phyloP scores from a whole-genome alignment of 177 flowering plant species.

The Vitis hybrid region DNA sequence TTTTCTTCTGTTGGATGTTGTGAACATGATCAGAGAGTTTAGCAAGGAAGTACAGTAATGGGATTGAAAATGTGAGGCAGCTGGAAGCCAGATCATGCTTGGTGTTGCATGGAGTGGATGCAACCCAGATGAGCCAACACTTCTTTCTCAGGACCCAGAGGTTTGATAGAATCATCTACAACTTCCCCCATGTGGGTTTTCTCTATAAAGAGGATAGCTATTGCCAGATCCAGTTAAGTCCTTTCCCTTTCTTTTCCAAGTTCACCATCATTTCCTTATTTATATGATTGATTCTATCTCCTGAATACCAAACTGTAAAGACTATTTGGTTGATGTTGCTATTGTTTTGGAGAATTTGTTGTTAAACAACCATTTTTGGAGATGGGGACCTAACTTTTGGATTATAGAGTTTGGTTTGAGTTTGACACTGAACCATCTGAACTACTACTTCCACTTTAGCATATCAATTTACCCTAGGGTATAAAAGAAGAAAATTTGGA shows the following conservation, averaged over 20 bases:
- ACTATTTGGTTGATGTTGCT: too few species aligned
- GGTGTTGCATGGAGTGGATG: slow-evolving; percentile 48
- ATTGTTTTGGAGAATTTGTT: too few species aligned
- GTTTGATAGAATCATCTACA: slow-evolving; percentile 46
- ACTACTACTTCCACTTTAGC: too few species aligned
- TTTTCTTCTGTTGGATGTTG: not conserved
- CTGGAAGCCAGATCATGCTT: slow-evolving; percentile 39
- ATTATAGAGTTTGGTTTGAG: too few species aligned
- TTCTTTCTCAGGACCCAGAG: slow-evolving; percentile 38
- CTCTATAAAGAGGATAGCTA: slow-evolving; percentile 30
- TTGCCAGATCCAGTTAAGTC: slow-evolving; percentile 33
- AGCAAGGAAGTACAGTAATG: slow-evolving; percentile 35
- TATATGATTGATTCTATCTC: not conserved
- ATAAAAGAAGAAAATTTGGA: too few species aligned
- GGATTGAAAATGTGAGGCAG: slow-evolving; percentile 36
- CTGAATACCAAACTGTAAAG: too few species aligned
- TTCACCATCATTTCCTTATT: not conserved
- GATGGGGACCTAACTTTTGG: too few species aligned
- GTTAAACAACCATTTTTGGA: too few species aligned
- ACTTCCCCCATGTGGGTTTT: slow-evolving; percentile 58
- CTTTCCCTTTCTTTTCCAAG: not conserved
- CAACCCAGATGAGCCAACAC: slow-evolving; percentile 40
- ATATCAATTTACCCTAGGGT: too few species aligned
- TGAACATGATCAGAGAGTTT: slow-evolving; percentile 21
- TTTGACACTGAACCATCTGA: too few species aligned